Evolutionary conservation across 768 basidiomycete species (phyloP), one percentile per base, ranked within the genome.

Genomic region (Lactarius quietus): DNA sequence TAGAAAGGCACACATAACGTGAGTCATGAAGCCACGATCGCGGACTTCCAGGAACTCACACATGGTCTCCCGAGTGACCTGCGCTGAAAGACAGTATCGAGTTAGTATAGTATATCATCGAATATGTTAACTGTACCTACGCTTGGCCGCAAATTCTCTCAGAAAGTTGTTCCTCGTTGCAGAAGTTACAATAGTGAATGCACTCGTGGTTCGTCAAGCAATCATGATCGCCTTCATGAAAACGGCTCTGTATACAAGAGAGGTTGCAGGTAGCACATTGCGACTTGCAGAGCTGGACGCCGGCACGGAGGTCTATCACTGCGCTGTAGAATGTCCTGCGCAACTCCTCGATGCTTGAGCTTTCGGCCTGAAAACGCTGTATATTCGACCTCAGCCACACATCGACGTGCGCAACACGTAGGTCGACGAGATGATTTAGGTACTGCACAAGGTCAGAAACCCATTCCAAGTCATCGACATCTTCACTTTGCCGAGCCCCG

Each of bases 11-110:
- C 6, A n/a, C 4, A 18, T 26, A 8, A 33, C 10, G 17, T 87
- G 39, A 58, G 57, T 3, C 20, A 10, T 9, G 28, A 29, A 48
- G 6, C 6, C 3, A 23, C 6, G 48, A 1, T 54, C 1, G n/a
- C n/a, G 35, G 38, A 23, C 20, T 31, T 15, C 17, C 15, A 6
- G 9, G 20, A 31, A 33, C 54, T 23, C 70, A 86, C 86, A 85
- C 78, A 66, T 87, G 86, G 20, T 74, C 75, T 28, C 82, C 84
- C 20, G 79, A 71, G 63, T 87, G 86, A 0, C 86, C 86, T 33
- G 84, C 85, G 20, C 85, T 86, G 63, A 26, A n/a, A 33, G 26
- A 38, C 4, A 23, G 3, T 23, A 1, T 18, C 6, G 4, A 33
- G 23, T 38, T 3, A 57, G 65, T 33, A 9, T 15, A 35, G 33